Base-by-base conservation (phyloP, 2,329 filamentous ascomycete genomes). In the Penicillium polonicum region DNA sequence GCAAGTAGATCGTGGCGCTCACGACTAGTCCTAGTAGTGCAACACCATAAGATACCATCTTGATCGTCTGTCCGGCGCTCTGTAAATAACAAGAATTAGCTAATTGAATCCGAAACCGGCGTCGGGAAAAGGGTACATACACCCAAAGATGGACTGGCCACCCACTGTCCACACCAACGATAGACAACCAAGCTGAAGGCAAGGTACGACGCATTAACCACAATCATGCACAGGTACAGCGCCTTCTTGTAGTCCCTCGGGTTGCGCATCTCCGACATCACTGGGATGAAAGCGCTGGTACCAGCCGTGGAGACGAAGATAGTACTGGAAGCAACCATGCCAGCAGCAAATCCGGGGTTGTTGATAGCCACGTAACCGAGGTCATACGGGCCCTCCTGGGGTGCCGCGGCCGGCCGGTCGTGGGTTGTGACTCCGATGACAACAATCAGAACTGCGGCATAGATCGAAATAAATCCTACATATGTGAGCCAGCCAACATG, bases 241-340 rank as follows among this genome's bases (percentile, higher is more conserved):
- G 85, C 80, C 68, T 85, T 85, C 60, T 78, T 79, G 69, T 82
- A 87, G 60, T 86, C 82, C 19, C 75, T 75, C 0, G 85, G 84
- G 39, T 79, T 75, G 33, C 73, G 75, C 84, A 88, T 88, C 72
- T 88, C 85, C 0, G 80, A 82, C 52, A 87, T 86, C 60, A 88
- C 82, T 3, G 84, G 83, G 3, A 88, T 71, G 66, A 86, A 87
- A 3, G 82, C 82, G 1, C 80, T 81, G 0, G 83, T 85, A 31
- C 82, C 82, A 1, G 83, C 82, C 4, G 78, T 79, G 2, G 82
- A 82, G 52, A 81, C 79, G 72, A 87, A 84, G 60, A 87, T 85
- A 4, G 82, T 84, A 2, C 78, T 78, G 0, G 79, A 78, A 38
- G 83, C 82, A 0, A 80, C 81, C 64, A 87, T 85, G 10, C 82